Base-by-base conservation (phyloP, 2,329 filamentous ascomycete species). In the Pseudopithomyces chartarum region DNA sequence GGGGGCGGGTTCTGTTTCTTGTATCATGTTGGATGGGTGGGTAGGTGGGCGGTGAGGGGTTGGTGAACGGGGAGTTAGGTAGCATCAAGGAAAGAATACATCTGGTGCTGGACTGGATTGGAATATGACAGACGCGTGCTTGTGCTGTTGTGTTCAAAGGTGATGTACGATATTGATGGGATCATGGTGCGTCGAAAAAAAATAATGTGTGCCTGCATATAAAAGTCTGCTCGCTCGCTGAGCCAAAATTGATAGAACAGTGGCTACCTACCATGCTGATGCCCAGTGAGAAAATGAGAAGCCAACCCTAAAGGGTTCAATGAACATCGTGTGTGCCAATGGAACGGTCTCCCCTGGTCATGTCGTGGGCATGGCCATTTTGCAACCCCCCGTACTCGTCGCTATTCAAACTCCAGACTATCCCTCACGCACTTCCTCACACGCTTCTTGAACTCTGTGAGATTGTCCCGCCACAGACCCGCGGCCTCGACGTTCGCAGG, bases 401-500 rank as follows among this genome's bases (percentile, higher is more conserved):
- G 36, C 62, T 63, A 74, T 52, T 73, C 71, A 56, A 68, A 71
- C 54, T 77, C 73, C 55, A 74, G 53, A 49, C 70, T 75, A 52
- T 81, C 79, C 71, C 90, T 84, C 39, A 97, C 93, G 61, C 92
- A 90, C 59, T 91, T 89, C 68, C 90, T 84, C 36, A 99, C 95
- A 76, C 88, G 88, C 73, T 85, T 84, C 79, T 97, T 93, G 79
- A 97, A 99, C 74, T 96, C 91, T 19, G 80, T 72, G 63, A 92
- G 85, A 60, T 88, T 83, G 69, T 97, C 93, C 60, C 94, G 85
- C 93, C 94, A 98, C 90, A 97, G 91, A 81, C 95, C 92, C 56
- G 93, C 94, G 0, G 94, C 94, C 80, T 98, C 94, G 40, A 98
- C 90, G 73, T 98, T 98, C 56, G 94, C 94, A 0, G 94, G 94